Conservation (phyloP, 2,329 filamentous ascomycete genomes). For the Scleromitrula shiraiana region DNA sequence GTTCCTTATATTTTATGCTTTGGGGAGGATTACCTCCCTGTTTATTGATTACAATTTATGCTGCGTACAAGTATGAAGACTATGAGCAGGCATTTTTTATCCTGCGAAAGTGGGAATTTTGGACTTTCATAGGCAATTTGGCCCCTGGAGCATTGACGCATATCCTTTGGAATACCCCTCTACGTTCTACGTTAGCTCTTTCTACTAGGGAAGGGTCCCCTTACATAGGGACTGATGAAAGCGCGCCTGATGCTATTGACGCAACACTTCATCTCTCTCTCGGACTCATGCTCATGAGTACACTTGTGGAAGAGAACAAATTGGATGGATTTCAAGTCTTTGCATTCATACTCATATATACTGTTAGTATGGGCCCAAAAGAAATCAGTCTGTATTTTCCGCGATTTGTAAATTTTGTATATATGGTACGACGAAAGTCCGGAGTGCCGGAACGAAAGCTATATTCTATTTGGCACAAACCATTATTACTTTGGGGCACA, state of each 20-base stretch:
- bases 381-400: conserved; percentile 24
- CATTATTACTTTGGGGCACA: conserved; percentile 16
- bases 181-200: conserved; percentile 23
- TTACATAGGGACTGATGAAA: conserved; percentile 20
- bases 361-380: conserved; percentile 21
- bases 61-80: conserved; percentile 21
- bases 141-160: conserved; percentile 19
- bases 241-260: conserved; percentile 16
- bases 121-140: conserved; percentile 14
- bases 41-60: conserved; percentile 18
- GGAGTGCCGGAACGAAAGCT: conserved; percentile 10
- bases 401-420: conserved; percentile 17
- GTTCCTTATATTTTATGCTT: conserved; percentile 18
- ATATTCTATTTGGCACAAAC: conserved; percentile 19
- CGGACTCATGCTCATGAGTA: conserved; percentile 10
- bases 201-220: conserved; percentile 15
- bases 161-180: conserved; percentile 18
- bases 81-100: conserved; percentile 14
- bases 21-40: conserved; percentile 19
- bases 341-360: conserved; percentile 20
- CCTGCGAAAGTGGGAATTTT: conserved; percentile 16
- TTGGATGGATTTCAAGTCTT: conserved; percentile 23
- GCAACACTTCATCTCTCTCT: conserved; percentile 21
- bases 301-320: conserved; percentile 15
- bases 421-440: conserved; percentile 15